A percentile compares a stretch with the other conserved stretches of the same genome.
Conservation (phyloP, 768 basidiomycete genomes). For the Trametes gibbosa region DNA sequence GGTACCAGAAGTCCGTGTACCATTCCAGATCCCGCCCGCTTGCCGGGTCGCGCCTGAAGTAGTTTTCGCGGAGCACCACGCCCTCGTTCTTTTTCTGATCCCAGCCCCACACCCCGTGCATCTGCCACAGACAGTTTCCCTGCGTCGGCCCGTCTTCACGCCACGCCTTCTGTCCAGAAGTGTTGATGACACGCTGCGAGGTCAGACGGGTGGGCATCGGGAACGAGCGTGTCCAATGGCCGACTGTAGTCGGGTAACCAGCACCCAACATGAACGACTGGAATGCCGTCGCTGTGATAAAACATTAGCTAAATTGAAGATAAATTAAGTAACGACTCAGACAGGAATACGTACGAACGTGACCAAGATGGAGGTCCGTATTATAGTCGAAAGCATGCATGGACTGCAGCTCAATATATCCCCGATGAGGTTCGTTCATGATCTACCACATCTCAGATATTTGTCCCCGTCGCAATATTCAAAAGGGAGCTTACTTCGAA, state of each 20-base stretch:
- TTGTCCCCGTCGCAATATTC: neutral
- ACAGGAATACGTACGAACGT: constrained; percentile 56
- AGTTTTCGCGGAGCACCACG: constrained; percentile 79
- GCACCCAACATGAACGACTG: constrained; percentile 92
- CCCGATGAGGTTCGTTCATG: constrained; percentile 94
- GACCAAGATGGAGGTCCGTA: constrained; percentile 84
- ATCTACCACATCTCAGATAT: constrained; percentile 44
- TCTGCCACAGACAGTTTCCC: constrained; percentile 81
- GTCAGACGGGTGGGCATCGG: constrained; percentile 80
- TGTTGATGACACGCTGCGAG: constrained; percentile 57
- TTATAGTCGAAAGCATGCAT: constrained; percentile 91
- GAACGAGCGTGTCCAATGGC: constrained; percentile 81
- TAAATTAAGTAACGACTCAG: no score
- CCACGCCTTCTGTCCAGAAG: constrained; percentile 64
- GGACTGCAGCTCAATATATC: constrained; percentile 81
- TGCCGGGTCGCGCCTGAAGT: constrained; percentile 71
- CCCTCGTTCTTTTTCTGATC: constrained; percentile 61
- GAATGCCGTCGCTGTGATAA: constrained; percentile 64
- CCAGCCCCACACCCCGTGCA: constrained; percentile 95
- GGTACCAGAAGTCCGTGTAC: constrained; percentile 84
- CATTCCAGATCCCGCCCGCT: constrained; percentile 75
- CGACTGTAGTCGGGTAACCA: constrained; percentile 78
- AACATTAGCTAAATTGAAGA: neutral
- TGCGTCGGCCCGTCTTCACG: constrained; percentile 66
- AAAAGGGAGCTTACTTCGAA: constrained; percentile 74